Evolutionary conservation across 257 asterid species (phyloP), one percentile per base, ranked within the genome.

Genomic region (Striga asiatica): DNA sequence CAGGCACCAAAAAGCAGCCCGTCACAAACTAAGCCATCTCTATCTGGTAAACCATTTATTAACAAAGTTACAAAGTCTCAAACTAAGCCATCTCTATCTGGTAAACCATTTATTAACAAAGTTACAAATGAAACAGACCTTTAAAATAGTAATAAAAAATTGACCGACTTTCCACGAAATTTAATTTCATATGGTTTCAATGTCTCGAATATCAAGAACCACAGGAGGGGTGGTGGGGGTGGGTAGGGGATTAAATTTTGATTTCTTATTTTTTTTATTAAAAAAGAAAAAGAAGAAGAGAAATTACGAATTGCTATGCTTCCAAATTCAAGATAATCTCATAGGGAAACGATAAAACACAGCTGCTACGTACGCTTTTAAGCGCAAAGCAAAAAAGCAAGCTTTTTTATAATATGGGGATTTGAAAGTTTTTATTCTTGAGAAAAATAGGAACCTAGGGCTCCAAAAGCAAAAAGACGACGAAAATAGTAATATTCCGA

Each of bases 371-470:
- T 42, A 13, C 2, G 1, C 7, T 17, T 42, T n/a, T 13, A 37
- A 37, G 0, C 32, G 1, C 3, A 42, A 41, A 9, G 2, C 14
- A 17, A 8, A 41, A 25, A 3, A 24, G 16, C 13, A 20, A 38
- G 17, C 38, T 17, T 23, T 18, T 8, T 21, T 46, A 1, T 29
- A 43, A 64, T 54, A 3, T 54, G 27, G 16, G 35, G 63, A 13
- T 28, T 3, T 21, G 0, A 19, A 11, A 29, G 25, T 48, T 47
- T 37, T 65, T 48, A 49, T 65, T 56, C 56, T 47, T 24, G 58
- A 59, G 4, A 48, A 55, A 32, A 3, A 42, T 17, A n/a, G 17
- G 11, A 31, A 63, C 12, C 17, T 31, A 29, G 60, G 67, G 58
- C 11, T n/a, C 29, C 18, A 4, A 42, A 62, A 18, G 6, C 3